phyloP scores from a whole-genome alignment of 139 green algal genomes.

The Micractinium sp. region DNA sequence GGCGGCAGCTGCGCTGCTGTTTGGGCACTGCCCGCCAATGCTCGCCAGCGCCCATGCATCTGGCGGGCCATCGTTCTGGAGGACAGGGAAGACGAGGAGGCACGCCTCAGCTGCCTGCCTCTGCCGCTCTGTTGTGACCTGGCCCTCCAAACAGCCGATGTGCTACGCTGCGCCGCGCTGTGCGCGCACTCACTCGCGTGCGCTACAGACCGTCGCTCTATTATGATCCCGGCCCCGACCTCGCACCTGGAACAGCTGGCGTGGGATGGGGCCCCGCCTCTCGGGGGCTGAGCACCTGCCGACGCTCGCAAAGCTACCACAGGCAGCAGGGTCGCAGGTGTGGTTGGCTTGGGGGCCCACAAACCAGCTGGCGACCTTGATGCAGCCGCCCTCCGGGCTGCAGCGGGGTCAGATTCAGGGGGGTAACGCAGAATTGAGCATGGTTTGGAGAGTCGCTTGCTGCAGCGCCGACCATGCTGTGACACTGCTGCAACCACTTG shows the following conservation, averaged over 20 bases:
- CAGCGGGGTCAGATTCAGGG: not conserved
- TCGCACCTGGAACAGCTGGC: not conserved
- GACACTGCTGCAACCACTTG: too few species aligned
- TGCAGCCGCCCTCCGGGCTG: not conserved
- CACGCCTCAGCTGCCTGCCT: not conserved
- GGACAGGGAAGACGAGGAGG: not conserved
- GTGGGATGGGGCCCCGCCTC: not conserved
- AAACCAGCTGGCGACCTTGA: not conserved
- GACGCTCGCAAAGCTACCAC: not conserved
- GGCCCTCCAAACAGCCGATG: not conserved
- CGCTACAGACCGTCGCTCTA: not conserved
- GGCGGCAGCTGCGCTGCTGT: not conserved
- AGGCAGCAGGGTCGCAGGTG: not conserved
- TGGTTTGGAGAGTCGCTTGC: too few species aligned
- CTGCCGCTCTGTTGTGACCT: not conserved
- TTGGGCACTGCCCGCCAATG: not conserved
- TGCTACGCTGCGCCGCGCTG: not conserved
- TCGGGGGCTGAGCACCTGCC: not conserved
- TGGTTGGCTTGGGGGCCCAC: not conserved
- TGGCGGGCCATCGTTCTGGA: not conserved
- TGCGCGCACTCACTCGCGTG: too few species aligned
- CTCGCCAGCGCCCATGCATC: not conserved
- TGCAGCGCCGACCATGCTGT: too few species aligned
- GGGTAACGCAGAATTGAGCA: not conserved
- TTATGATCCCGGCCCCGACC: not conserved